Evolutionary conservation across 139 green algal species (phyloP).

Genomic region (Chloropicon primus): DNA sequence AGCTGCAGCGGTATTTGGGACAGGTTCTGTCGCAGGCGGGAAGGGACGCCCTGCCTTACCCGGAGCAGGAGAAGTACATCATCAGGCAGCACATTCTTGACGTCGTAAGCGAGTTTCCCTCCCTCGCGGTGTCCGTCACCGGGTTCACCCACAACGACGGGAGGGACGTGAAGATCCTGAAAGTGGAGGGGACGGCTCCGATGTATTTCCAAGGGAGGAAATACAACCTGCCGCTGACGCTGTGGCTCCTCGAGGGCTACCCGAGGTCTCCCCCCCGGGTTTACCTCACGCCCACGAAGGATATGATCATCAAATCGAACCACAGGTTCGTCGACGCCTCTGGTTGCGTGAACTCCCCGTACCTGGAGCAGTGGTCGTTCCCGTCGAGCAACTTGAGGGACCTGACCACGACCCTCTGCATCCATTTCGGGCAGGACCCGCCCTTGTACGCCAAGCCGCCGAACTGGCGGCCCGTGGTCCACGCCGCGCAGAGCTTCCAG

Average conservation of each 20-base stretch:
- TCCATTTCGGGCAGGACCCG: constrained; percentile 65
- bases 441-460: constrained; percentile 64
- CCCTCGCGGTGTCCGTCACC: constrained; percentile 12
- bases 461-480: constrained; percentile 14
- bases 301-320: constrained; percentile 79
- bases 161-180: constrained; percentile 37
- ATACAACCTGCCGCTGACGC: constrained; percentile 85
- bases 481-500: background rate
- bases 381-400: constrained; percentile 34
- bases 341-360: constrained; percentile 29
- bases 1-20: constrained; percentile 22
- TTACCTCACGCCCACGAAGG: constrained; percentile 66
- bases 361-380: constrained; percentile 17
- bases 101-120: constrained; percentile 23
- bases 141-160: constrained; percentile 34
- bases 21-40: constrained; percentile 32
- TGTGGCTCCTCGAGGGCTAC: constrained; percentile 73
- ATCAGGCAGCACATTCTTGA: constrained; percentile 54
- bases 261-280: constrained; percentile 43
- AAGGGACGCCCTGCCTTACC: constrained; percentile 43
- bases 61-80: constrained; percentile 32
- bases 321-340: constrained; percentile 61
- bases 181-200: constrained; percentile 67
- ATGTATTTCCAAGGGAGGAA: constrained; percentile 70
- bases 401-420: constrained; percentile 34